Percentiles rank a stretch among this genome's conserved stretches.
These are phyloP conservation scores for Adenanthera pavonina DNA, from an alignment of 306 rosid species.

Conservation along the genomic window DNA sequence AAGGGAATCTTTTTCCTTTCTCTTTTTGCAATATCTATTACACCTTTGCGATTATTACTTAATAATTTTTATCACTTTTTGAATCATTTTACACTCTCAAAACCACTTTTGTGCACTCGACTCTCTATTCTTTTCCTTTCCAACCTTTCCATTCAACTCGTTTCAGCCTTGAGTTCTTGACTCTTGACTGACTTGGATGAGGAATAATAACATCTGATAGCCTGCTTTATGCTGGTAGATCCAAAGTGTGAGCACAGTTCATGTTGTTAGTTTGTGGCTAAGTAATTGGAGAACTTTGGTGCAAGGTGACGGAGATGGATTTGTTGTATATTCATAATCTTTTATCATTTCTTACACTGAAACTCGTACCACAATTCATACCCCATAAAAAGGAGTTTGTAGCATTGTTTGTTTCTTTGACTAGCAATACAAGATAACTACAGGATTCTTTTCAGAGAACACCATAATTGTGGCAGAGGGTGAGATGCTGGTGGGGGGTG, in stretches of 20 bases:
- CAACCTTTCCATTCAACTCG: background rate
- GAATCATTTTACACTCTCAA: background rate
- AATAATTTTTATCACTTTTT: background rate
- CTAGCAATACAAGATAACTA: constrained; percentile 85
- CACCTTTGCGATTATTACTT: background rate
- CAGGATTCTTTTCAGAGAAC: constrained; percentile 94
- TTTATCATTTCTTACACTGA: constrained; percentile 15
- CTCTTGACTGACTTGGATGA: constrained; percentile 7
- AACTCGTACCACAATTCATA: constrained; percentile 4
- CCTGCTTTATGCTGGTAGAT: background rate
- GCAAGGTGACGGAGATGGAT: constrained; percentile 15
- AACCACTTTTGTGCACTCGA: background rate
- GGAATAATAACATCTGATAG: background rate
- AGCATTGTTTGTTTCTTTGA: constrained; percentile 61
- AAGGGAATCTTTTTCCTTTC: background rate
- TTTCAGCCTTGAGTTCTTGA: background rate
- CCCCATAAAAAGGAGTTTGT: constrained; percentile 25
- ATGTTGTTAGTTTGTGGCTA: constrained; percentile 23
- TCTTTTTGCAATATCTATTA: background rate
- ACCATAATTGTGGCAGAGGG: constrained; percentile 95
- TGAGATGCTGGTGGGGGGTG: constrained; percentile 83
- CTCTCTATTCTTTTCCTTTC: background rate
- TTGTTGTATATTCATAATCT: constrained; percentile 9
- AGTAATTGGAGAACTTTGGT: constrained; percentile 30
- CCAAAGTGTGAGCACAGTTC: constrained; percentile 16